Evolutionary conservation across 208 protist genomes (phyloP).

Genomic region (Wallacemonas sp.): DNA sequence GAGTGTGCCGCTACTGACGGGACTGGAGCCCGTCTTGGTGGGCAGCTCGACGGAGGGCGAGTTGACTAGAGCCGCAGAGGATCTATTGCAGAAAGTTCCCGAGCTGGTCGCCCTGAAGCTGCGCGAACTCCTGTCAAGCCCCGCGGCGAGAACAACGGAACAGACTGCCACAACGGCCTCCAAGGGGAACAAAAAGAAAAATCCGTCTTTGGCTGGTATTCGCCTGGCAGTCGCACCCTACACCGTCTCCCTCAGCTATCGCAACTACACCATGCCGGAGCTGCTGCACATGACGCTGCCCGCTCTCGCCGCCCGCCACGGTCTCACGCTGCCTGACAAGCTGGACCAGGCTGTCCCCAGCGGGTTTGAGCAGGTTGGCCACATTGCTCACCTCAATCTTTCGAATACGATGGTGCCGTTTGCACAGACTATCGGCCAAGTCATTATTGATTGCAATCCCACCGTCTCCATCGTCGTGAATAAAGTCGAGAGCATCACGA

Average conservation of each 20-base stretch:
- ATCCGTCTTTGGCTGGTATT: not conserved
- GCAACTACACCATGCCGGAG: conserved; percentile 87
- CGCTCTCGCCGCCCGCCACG: not conserved
- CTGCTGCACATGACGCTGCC: conserved; percentile 59
- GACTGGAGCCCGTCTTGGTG: too few relatives aligned
- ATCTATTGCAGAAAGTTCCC: too few relatives aligned
- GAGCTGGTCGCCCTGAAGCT: too few relatives aligned
- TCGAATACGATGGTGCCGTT: conserved; percentile 90
- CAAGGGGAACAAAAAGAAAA: not conserved
- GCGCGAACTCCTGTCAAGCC: not conserved
- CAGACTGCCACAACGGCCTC: not conserved
- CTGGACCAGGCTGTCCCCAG: conserved; percentile 33
- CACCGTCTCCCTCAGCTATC: conserved; percentile 48
- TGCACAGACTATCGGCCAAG: conserved; percentile 91
- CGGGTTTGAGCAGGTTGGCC: conserved; percentile 91
- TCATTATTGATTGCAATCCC: conserved; percentile 95
- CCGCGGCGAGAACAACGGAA: not conserved
- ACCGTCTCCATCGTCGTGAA: conserved; percentile 96
- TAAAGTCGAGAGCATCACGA: conserved; percentile 95
- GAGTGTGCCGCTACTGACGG: too few relatives aligned
- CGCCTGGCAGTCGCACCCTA: conserved; percentile 33
- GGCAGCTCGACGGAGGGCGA: too few relatives aligned
- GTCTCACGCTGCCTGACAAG: not conserved
- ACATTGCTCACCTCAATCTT: conserved; percentile 98
- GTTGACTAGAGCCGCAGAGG: too few relatives aligned